Base-by-base conservation (phyloP, 2,329 filamentous ascomycete species). In the Chaetomiaceae sp. region DNA sequence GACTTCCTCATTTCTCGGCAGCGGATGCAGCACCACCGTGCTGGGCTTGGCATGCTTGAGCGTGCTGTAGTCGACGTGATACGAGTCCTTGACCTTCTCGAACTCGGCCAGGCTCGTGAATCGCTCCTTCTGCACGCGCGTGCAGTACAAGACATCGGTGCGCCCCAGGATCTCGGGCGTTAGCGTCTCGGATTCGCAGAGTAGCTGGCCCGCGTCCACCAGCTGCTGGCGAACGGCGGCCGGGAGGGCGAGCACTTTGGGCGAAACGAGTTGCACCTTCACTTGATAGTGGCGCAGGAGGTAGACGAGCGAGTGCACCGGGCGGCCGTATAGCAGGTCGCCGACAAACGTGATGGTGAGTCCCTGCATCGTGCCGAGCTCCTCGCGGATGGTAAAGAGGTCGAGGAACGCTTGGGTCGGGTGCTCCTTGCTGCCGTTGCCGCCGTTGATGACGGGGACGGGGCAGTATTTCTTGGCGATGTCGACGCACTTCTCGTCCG, bases 391-490 rank as follows among this genome's bases (percentile, higher is more conserved):
- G 50, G 94, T 97, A 77, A 96, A 99, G 53, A 99, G 85, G 66
- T 99, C 94, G 20, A 99, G 78, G 80, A 99, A 94, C 0, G 94
- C 94, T 73, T 99, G 94, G 0, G 94, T 99, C 0, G 94, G 94
- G 73, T 99, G 94, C 75, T 99, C 94, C 64, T 89, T 85, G 72
- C 87, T 90, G 59, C 94, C 94, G 69, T 99, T 99, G 46, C 94
- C 94, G 60, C 90, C 94, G 68, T 99, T 99, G 78, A 99, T 92
- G 66, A 99, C 85, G 1, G 94, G 94, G 0, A 96, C 89, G 14
- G 86, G 84, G 38, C 89, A 90, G 75, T 86, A 95, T 68, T 91
- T 92, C 64, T 87, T 85, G 1, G 92, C 94, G 46, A 87, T 81
- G 47, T 90, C 84, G 23, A 90, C 89, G 56, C 87, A 90, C 59